Evolutionary conservation across 257 asterid species (phyloP).

Genomic region (Nyctanthes arbortristis): DNA sequence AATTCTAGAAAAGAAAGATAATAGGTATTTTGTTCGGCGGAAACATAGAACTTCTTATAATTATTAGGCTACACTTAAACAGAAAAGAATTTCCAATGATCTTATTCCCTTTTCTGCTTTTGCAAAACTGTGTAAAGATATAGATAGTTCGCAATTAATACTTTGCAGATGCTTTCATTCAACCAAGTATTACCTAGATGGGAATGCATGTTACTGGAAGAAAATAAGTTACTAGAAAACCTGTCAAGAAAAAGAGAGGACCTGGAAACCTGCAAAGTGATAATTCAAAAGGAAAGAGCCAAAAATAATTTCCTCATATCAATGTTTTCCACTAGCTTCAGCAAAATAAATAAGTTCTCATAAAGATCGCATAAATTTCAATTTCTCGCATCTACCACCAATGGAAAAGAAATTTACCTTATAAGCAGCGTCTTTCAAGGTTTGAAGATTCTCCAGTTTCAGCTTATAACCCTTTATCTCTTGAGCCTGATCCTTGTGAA

Average conservation of each 20-base stretch:
- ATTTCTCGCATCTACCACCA: conserved; percentile 17
- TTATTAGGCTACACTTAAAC: not conserved
- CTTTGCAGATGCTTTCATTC: too few species aligned
- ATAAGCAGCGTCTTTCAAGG: conserved; percentile 87
- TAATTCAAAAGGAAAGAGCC: not conserved
- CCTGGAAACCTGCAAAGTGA: not conserved
- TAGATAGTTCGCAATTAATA: too few species aligned
- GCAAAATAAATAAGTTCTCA: not conserved
- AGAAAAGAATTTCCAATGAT: not conserved
- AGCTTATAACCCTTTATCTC: conserved; percentile 87
- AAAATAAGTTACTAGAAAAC: too few species aligned
- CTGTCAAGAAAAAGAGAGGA: not conserved
- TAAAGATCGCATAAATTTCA: conserved; percentile 8
- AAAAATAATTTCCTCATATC: not conserved
- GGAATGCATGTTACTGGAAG: not conserved
- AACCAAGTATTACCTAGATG: not conserved
- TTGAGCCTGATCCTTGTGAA: conserved; percentile 95
- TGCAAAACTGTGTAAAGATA: not conserved
- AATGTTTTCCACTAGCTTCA: not conserved
- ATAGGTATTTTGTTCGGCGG: not conserved
- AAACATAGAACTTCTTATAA: not conserved
- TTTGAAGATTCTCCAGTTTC: conserved; percentile 91
- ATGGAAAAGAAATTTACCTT: conserved; percentile 52
- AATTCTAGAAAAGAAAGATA: not conserved
- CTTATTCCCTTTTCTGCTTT: not conserved